phyloP scores from a whole-genome alignment of 108 stramenopile species.

The Cyclostephanos invisitatus region DNA sequence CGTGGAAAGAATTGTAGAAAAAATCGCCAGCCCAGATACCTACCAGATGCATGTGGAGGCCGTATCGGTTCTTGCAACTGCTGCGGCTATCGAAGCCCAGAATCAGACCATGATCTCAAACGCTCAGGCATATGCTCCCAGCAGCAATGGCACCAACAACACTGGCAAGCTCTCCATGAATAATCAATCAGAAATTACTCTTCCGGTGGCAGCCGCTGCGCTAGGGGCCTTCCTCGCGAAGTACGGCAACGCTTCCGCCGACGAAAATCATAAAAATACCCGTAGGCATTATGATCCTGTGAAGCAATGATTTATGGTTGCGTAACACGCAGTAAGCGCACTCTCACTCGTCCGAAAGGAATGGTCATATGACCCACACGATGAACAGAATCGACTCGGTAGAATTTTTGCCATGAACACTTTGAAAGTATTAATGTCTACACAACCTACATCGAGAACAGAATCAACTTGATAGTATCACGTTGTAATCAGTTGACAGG shows the following conservation, averaged over 20 bases:
- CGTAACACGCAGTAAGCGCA: background rate
- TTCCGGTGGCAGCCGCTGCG: slow-evolving; percentile 58
- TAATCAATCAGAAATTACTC: slow-evolving; percentile 27
- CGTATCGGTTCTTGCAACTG: slow-evolving; percentile 52
- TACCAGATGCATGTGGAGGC: slow-evolving; percentile 52
- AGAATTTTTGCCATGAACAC: no score
- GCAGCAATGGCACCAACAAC: background rate
- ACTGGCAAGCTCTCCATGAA: slow-evolving; percentile 17
- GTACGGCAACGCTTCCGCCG: slow-evolving; percentile 44
- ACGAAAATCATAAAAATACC: background rate
- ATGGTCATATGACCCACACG: background rate
- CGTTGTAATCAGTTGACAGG: background rate
- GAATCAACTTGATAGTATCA: background rate
- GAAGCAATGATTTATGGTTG: slow-evolving; percentile 15
- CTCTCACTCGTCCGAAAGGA: background rate
- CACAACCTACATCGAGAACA: background rate
- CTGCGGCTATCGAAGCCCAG: slow-evolving; percentile 57
- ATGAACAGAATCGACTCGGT: no score
- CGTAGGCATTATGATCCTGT: slow-evolving; percentile 4
- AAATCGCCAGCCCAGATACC: slow-evolving; percentile 41
- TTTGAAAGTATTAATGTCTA: background rate
- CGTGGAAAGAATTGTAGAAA: slow-evolving; percentile 60
- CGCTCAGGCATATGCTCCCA: slow-evolving; percentile 10
- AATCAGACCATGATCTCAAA: slow-evolving; percentile 38
- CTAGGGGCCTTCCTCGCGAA: slow-evolving; percentile 57